A percentile compares a stretch with the other conserved stretches of the same genome.
Evolutionary conservation across 805 yeast species (phyloP).

Genomic region (Lachancea lanzarotensis): DNA sequence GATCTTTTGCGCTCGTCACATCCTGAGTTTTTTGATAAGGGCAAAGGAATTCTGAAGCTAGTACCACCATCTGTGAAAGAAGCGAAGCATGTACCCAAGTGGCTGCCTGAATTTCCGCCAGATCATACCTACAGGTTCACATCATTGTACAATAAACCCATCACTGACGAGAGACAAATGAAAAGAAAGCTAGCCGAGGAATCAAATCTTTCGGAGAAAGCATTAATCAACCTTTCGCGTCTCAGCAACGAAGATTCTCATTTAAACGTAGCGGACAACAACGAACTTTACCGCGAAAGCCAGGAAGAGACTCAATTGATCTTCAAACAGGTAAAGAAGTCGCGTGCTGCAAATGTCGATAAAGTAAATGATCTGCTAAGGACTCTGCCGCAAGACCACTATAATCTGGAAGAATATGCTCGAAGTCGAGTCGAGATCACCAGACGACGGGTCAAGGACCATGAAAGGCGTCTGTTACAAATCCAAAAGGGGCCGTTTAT

Average conservation of each 20-base stretch:
- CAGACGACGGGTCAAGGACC: conserved; percentile 27
- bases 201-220: conserved; percentile 72
- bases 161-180: conserved; percentile 64
- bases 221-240: conserved; percentile 39
- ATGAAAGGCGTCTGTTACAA: conserved; percentile 19
- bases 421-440: conserved; percentile 38
- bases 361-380: conserved; percentile 11
- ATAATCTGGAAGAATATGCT: conserved; percentile 57
- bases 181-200: conserved; percentile 72
- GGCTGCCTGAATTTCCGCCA: conserved; percentile 88
- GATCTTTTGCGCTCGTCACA: conserved; percentile 10
- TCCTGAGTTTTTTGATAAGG: conserved; percentile 13
- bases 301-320: conserved; percentile 7
- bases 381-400: conserved; percentile 21
- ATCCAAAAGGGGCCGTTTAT: conserved; percentile 26
- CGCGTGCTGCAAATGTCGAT: conserved; percentile 5
- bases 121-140: conserved; percentile 85
- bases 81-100: conserved; percentile 52
- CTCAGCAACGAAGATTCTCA: conserved; percentile 1
- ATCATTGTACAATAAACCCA: conserved; percentile 54
- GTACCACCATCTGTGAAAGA: conserved; percentile 44
- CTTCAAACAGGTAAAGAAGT: conserved; percentile 4
- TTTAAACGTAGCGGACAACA: conserved; percentile 4
- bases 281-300: conserved; percentile 7
- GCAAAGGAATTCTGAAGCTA: conserved; percentile 30